Conservation (phyloP, 306 rosid genomes). For the Castanea crenata region DNA sequence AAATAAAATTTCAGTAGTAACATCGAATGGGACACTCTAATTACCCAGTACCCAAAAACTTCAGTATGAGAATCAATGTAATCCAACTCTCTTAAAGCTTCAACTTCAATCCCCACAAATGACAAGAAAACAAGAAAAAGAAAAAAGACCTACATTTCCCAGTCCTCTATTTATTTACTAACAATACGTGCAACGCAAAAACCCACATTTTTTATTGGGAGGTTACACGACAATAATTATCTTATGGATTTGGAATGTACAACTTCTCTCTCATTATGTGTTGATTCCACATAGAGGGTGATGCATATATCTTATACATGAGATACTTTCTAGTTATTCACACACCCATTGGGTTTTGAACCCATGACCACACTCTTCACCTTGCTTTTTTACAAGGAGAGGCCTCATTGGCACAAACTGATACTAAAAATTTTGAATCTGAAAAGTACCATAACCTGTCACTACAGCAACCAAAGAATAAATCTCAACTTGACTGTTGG, state of each 20-base stretch:
- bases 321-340: too few relatives aligned
- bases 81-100: background rate
- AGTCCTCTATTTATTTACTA: background rate
- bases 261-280: too few relatives aligned
- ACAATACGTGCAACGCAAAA: background rate
- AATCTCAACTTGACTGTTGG: background rate
- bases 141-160: background rate
- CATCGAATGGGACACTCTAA: background rate
- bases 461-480: background rate
- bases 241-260: too few relatives aligned
- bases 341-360: too few relatives aligned
- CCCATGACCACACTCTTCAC: too few relatives aligned
- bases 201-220: background rate
- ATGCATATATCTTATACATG: too few relatives aligned
- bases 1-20: background rate
- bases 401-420: too few relatives aligned
- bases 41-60: background rate
- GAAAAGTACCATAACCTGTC: background rate
- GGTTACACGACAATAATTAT: too few relatives aligned
- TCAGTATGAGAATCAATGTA: background rate
- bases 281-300: too few relatives aligned
- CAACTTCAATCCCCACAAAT: background rate
- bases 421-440: too few relatives aligned
- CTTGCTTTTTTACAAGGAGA: too few relatives aligned
- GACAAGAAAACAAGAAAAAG: background rate